Conservation (phyloP, 2,329 filamentous ascomycete genomes). For the Eutypa lata region DNA sequence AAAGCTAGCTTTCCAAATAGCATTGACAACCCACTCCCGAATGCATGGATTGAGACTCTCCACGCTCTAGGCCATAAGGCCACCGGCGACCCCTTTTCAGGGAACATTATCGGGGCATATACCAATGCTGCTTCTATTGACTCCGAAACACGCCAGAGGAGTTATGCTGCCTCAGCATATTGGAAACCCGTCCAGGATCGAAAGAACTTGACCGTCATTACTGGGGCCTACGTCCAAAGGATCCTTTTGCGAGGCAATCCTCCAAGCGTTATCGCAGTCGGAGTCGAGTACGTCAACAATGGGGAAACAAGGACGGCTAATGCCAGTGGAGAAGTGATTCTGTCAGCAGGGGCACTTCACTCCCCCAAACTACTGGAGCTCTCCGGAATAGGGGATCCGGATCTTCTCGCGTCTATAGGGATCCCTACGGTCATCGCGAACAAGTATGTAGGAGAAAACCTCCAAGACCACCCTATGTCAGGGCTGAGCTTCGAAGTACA, state of each 20-base stretch:
- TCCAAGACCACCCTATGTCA: not conserved
- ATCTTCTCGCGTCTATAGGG: not conserved
- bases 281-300: not conserved
- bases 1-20: not conserved
- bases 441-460: not conserved
- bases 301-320: not conserved
- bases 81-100: not conserved
- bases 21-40: not conserved
- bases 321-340: not conserved
- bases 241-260: not conserved
- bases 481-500: not conserved
- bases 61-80: not conserved
- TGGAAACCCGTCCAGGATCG: not conserved
- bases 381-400: not conserved
- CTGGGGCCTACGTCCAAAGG: not conserved
- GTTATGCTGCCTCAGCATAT: not conserved
- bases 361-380: not conserved
- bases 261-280: not conserved
- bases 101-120: not conserved
- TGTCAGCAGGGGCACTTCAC: not conserved
- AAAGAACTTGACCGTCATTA: not conserved
- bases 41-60: not conserved
- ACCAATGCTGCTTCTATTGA: not conserved
- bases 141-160: not conserved
- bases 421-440: not conserved